Base-by-base conservation (phyloP, 805 yeast genomes). In the Saturnispora quitensis region DNA sequence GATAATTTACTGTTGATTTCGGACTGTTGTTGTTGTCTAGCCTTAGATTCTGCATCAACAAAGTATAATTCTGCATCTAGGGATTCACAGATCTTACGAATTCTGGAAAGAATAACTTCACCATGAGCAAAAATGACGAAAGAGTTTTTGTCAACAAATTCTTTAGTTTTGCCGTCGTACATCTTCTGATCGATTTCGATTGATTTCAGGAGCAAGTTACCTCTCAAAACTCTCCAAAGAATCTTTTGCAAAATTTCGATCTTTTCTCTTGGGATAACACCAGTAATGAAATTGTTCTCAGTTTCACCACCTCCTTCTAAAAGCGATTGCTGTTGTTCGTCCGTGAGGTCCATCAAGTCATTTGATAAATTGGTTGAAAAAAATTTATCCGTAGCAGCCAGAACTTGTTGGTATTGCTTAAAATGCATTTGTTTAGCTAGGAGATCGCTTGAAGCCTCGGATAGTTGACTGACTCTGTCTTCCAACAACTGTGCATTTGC, bases 101-200 rank as follows among this genome's bases (percentile, higher is more conserved):
- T 86, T 65, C 91, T 81, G 55, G 78, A 74, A 50, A 84, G 66
- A 52, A 93, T 75, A 55, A 84, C 69, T 36, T 78, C 72, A 62
- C 99, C 99, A 69, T 95, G 98, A 20, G 97, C 86, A 62, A 90
- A 90, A 38, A 91, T 82, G 55, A 95, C 80, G 62, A 93, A 90
- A 45, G 89, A 83, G 63, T 83, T 86, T 66, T 91, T 91, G 56
- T 78, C 82, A 10, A 84, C 78, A 49, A 68, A 70, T 31, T 74
- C 73, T 47, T 78, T 78, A 22, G 81, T 60, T 61, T 80, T 75
- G 43, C 77, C 66, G 60, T 88, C 95, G 61, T 77, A 78, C 48
- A 89, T 69, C 20, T 81, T 78, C 60, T 84, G 86, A 6, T 77
- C 77, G 53, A 91, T 80, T 58, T 86, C 93, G 46, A 78, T 76